Base-by-base conservation (phyloP, 1,139 yeast species). In the Geotrichum bryndzae region DNA sequence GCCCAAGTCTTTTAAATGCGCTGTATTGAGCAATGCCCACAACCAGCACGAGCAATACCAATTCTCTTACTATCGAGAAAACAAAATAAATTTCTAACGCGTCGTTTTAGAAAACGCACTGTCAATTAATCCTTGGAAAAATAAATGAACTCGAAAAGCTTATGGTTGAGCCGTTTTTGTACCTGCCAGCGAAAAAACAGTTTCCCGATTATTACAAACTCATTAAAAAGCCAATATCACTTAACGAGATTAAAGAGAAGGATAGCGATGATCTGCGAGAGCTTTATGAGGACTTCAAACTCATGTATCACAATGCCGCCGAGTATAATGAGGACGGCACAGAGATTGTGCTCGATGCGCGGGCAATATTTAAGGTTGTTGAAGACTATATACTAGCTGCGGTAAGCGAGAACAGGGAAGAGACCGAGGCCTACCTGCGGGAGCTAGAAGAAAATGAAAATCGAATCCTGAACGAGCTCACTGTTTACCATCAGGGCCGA, bases 241-340 rank as follows among this genome's bases (percentile, higher is more conserved):
- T 89, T 13, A 74, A 82, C 56, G 96, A 88, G 51, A 79, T 90
- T 60, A 80, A 79, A 65, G 85, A 82, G 69, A 81, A 88, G 68
- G 76, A 78, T 38, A 73, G 80, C 23, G 74, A 76, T 11, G 74
- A 76, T 8, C 74, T 83, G 57, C 78, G 83, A 53, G 90, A 86
- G 65, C 82, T 87, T 61, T 73, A 85, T 62, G 87, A 82, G 65
- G 95, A 88, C 69, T 76, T 89, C 61, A 86, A 86, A 67, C 78
- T 86, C 67, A 87, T 90, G 82, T 86, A 86, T 70, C 79, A 82
- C 61, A 90, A 90, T 73, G 96, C 96, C 0, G 81, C 84, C 63
- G 80, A 83, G 18, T 90, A 88, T 73, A 90, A 90, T 69, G 94
- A 90, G 69, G 94, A 87, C 72, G 96, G 90, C 0, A 87, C 96